phyloP scores from a whole-genome alignment of 768 basidiomycete species.

The Pleurotus tuoliensis region DNA sequence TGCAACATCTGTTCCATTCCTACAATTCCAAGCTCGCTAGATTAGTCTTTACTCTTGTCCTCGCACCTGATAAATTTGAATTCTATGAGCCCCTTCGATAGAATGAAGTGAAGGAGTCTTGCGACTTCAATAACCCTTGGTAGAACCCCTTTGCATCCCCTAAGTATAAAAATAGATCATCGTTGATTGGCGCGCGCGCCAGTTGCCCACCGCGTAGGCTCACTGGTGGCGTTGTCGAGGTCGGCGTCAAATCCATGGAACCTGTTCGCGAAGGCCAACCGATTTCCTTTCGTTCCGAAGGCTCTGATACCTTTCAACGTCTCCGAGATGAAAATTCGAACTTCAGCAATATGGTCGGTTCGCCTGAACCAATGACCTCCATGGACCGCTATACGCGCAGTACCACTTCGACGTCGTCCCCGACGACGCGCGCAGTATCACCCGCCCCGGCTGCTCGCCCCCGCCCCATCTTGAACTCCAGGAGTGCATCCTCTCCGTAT shows the following conservation, averaged over 20 bases:
- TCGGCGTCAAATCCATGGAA: neutral
- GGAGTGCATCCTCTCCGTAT: conserved; percentile 19
- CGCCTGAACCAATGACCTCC: conserved; percentile 19
- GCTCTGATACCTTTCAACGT: neutral
- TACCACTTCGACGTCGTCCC: neutral
- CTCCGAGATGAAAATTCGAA: neutral
- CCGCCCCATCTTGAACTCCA: conserved; percentile 14
- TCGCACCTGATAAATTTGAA: too few species aligned
- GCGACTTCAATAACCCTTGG: too few species aligned
- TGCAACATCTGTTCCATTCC: neutral
- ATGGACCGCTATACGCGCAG: neutral
- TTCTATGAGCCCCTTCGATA: too few species aligned
- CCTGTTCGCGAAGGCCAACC: neutral
- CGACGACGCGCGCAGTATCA: neutral
- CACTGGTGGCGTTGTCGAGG: too few species aligned
- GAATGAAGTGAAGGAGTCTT: too few species aligned
- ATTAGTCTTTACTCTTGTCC: too few species aligned
- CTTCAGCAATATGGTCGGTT: conserved; percentile 16
- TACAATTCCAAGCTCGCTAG: neutral
- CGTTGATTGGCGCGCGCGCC: too few species aligned
- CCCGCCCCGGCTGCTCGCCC: neutral
- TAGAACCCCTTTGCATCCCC: too few species aligned
- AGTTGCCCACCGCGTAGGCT: too few species aligned
- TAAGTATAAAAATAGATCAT: too few species aligned
- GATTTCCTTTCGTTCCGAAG: neutral